Evolutionary conservation across 2,329 filamentous ascomycete genomes (phyloP).

Genomic region (Botrytis squamosa): DNA sequence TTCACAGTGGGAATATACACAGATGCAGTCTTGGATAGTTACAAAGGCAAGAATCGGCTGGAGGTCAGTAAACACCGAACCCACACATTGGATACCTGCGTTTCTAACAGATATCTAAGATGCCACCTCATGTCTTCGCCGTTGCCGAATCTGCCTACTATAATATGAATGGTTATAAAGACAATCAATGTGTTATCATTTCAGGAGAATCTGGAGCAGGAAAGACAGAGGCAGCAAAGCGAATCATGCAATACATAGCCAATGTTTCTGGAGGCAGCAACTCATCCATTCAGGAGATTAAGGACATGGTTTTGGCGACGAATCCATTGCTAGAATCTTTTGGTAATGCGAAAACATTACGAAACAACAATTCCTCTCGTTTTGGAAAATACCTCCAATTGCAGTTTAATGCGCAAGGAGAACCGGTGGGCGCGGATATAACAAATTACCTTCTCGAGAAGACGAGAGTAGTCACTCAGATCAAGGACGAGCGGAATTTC

Average conservation of each 20-base stretch:
- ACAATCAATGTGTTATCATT: conserved; percentile 99
- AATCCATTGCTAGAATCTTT: conserved; percentile 97
- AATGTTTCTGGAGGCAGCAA: conserved; percentile 80
- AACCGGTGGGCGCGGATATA: conserved; percentile 94
- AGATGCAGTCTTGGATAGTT: conserved; percentile 87
- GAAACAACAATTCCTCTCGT: conserved; percentile 98
- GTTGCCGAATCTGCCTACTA: conserved; percentile 97
- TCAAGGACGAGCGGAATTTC: conserved; percentile 93
- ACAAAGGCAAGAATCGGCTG: conserved; percentile 94
- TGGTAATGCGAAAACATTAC: conserved; percentile 94
- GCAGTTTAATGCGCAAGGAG: conserved; percentile 87
- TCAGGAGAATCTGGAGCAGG: conserved; percentile 97
- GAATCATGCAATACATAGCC: conserved; percentile 99
- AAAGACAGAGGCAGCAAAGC: conserved; percentile 97
- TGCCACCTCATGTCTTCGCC: conserved; percentile 93
- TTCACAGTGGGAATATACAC: conserved; percentile 87
- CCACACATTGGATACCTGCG: not conserved
- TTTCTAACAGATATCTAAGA: conserved; percentile 40
- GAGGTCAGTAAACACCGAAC: conserved; percentile 53
- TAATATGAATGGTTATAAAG: conserved; percentile 99
- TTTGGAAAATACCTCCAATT: conserved; percentile 99
- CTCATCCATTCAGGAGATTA: conserved; percentile 85
- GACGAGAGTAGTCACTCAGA: conserved; percentile 91
- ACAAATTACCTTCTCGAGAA: conserved; percentile 98
- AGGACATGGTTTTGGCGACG: conserved; percentile 98